Percentiles rank a stretch among this genome's conserved stretches.
Conservation (phyloP, 1,139 yeast genomes). For the Hemisphaericaspora xylofermentans region DNA sequence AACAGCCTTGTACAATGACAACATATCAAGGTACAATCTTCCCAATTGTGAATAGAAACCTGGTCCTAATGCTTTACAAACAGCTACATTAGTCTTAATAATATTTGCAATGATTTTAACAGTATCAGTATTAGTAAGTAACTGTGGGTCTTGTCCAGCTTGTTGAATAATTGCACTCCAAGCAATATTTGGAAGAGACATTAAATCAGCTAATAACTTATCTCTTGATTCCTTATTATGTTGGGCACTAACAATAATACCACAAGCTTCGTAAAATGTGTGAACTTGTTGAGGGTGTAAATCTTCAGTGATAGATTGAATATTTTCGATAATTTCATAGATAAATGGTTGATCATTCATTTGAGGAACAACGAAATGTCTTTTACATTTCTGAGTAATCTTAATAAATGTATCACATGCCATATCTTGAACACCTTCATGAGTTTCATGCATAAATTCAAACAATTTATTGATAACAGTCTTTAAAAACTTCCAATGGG, state of each 20-base stretch:
- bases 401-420: conserved; percentile 98
- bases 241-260: conserved; percentile 88
- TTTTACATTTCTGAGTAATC: conserved; percentile 90
- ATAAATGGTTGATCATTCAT: conserved; percentile 91
- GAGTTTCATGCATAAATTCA: conserved; percentile 99
- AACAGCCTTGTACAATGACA: conserved; percentile 85
- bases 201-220: conserved; percentile 70
- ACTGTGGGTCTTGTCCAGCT: conserved; percentile 85
- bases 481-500: conserved; percentile 96
- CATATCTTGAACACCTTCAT: conserved; percentile 99
- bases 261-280: conserved; percentile 97
- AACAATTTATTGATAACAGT: conserved; percentile 93
- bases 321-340: conserved; percentile 79
- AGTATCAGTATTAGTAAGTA: conserved; percentile 79
- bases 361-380: conserved; percentile 89
- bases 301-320: conserved; percentile 86
- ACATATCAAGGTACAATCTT: conserved; percentile 83
- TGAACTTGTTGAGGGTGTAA: conserved; percentile 97
- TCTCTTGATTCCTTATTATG: conserved; percentile 60
- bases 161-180: conserved; percentile 89
- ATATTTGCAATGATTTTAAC: conserved; percentile 92
- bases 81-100: conserved; percentile 91
- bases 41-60: conserved; percentile 89
- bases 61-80: conserved; percentile 90
- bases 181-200: conserved; percentile 91